Evolutionary conservation across 129 eudicot species (phyloP), one percentile per base, ranked within the genome.

Genomic region (Ambrosia trifida): DNA sequence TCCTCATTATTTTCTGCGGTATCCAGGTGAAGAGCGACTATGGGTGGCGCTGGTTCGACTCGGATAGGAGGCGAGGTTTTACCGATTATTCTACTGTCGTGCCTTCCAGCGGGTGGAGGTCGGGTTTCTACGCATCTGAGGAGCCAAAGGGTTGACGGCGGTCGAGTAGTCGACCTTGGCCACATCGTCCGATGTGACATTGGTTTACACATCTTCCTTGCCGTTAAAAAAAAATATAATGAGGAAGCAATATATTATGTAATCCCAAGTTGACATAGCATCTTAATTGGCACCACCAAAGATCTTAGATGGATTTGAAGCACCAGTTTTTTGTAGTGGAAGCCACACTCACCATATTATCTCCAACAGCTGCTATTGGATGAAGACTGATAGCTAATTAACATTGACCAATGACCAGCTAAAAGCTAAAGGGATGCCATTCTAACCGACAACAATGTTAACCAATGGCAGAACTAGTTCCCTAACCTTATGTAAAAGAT

Each of bases 301-400:
- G 71, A 76, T 79, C 53, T 81, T 71, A 31, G 70, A 68, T 71
- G 70, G 74, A 76, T 78, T 83, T 75, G 61, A 57, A 54, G 74
- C 51, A 76, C 51, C 75, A 68, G 13, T 73, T 67, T 76, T 76
- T 68, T 74, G 43, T 68, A 49, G 81, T 77, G 76, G 81, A 70
- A 77, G 78, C 73, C 63, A 65, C 18, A 64, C 46, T 68, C 66
- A 74, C 60, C 66, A 31, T 49, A 75, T 61, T 16, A 56, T 64
- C 77, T n/a, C 36, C 28, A 45, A 68, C 19, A 58, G 49, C 51
- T 28, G 46, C 66, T 18, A 63, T 17, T 63, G 64, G 50, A 69
- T 52, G 49, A 18, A 35, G 62, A 33, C 19, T 40, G 63, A 5
- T 33, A 51, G 49, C 36, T 33, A 69, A 69, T 0, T 20, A 51